A percentile compares a stretch with the other conserved stretches of the same genome.
Conservation (phyloP, 148 eudicot species). For the Vaccinium vitisidaea region DNA sequence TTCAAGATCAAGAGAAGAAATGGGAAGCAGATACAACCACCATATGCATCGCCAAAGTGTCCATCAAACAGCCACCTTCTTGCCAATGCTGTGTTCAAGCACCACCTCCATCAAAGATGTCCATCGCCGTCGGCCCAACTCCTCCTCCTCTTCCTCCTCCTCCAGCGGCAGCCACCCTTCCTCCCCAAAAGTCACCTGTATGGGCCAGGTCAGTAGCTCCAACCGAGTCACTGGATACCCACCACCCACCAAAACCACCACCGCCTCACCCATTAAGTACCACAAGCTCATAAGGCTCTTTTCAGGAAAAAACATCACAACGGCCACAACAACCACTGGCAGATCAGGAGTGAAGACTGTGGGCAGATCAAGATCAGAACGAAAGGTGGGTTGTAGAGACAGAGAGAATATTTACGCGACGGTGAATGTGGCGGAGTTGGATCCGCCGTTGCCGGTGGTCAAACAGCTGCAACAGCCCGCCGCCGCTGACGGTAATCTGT, state of each 20-base stretch:
- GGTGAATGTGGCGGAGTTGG: constrained; percentile 49
- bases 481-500: constrained; percentile 34
- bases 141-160: background rate
- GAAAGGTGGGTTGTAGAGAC: background rate
- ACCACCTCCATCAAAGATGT: constrained; percentile 52
- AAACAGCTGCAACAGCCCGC: constrained; percentile 31
- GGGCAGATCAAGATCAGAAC: background rate
- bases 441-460: constrained; percentile 82
- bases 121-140: constrained; percentile 25
- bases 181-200: constrained; percentile 67
- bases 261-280: constrained; percentile 21
- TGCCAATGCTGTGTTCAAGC: constrained; percentile 67
- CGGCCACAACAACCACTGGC: constrained; percentile 18
- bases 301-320: constrained; percentile 33
- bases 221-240: constrained; percentile 45
- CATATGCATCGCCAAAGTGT: constrained; percentile 14
- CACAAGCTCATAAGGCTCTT: constrained; percentile 47
- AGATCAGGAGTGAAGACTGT: background rate
- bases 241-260: constrained; percentile 18
- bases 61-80: constrained; percentile 31
- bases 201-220: constrained; percentile 65
- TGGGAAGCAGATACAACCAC: constrained; percentile 22
- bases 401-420: background rate
- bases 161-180: constrained; percentile 31
- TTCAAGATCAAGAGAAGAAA: constrained; percentile 11